A percentile compares a stretch with the other conserved stretches of the same genome.
Conservation (phyloP, 2,329 filamentous ascomycete genomes). For the Pezicula radicicola region DNA sequence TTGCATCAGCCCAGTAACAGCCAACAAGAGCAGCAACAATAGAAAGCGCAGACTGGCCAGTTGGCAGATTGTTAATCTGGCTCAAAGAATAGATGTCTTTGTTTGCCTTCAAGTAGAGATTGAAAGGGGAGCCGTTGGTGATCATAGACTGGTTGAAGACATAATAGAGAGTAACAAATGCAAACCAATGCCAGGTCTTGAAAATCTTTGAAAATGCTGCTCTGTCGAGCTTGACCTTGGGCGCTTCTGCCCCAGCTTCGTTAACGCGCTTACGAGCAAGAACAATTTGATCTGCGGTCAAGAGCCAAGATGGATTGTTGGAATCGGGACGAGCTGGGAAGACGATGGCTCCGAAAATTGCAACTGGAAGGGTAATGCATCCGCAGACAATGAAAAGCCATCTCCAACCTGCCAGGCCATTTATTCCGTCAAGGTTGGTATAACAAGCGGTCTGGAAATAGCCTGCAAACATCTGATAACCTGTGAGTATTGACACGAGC, state of each 20-base stretch:
- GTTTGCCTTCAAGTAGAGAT: slow-evolving; percentile 9
- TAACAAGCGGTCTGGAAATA: slow-evolving; percentile 23
- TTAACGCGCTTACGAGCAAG: slow-evolving; percentile 4
- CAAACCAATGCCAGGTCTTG: slow-evolving; percentile 10
- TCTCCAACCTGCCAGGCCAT: slow-evolving; percentile 21
- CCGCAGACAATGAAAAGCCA: slow-evolving; percentile 28
- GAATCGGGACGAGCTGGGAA: slow-evolving; percentile 7
- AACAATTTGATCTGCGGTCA: slow-evolving; percentile 5
- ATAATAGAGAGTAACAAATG: slow-evolving; percentile 7
- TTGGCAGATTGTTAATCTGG: slow-evolving; percentile 9
- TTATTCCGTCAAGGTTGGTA: slow-evolving; percentile 19
- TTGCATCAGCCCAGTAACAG: slow-evolving; percentile 11
- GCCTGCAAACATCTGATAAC: slow-evolving; percentile 1
- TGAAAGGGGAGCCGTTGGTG: slow-evolving; percentile 6
- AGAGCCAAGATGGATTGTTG: slow-evolving; percentile 6
- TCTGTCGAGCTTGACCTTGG: slow-evolving; percentile 4
- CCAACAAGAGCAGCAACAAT: slow-evolving; percentile 6
- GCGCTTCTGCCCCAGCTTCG: slow-evolving; percentile 2
- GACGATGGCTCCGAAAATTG: slow-evolving; percentile 3
- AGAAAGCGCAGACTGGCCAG: slow-evolving; percentile 5
- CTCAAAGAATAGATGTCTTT: slow-evolving; percentile 2
- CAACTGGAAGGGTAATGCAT: slow-evolving; percentile 18
- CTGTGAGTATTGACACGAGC: background rate
- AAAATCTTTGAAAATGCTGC: slow-evolving; percentile 2
- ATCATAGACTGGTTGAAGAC: slow-evolving; percentile 11